Base-by-base conservation (phyloP, 164 flowering plant genomes). In the Taxillus chinensis region DNA sequence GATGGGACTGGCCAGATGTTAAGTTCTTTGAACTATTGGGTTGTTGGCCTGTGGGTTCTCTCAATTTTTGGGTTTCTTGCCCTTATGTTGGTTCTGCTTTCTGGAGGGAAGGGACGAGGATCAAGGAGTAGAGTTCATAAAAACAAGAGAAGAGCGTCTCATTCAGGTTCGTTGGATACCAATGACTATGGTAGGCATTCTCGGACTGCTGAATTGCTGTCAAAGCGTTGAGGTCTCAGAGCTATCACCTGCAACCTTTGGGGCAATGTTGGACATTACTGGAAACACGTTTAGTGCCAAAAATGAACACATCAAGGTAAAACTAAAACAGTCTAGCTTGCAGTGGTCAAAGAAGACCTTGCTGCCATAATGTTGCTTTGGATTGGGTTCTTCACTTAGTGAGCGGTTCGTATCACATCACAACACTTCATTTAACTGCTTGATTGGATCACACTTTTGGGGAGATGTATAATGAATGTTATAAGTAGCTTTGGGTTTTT, bases 21-120 rank as follows among this genome's bases (percentile, higher is more conserved):
- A 43, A 66, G 71, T 60, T 75, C 90, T 50, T 67, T 82, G 56
- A 83, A 77, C 68, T 51, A 70, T 57, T 89, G 87, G 96, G 68
- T 87, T 52, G 66, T 89, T 42, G 81, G 67, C 39, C 45, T 92
- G 11, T 89, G 98, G 96, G 76, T 64, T 4, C 54, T 83, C 16
- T 84, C 79, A 13, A 76, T 83, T 17, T 48, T 82, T 41, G 92
- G 86, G 43, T 84, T 89, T 78, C 62, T 83, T 59, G 71, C 69
- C 10, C 77, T 84, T 41, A 71, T 76, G 60, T 68, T 78, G 3
- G 63, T 78, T 71, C 64, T 79, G 62, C 62, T 74, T 39, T 72
- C 75, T 2, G 70, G 82, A 41, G 75, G 75, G 17, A 86, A 64
- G 65, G 74, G 73, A 16, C 83, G 75, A 60, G 78, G 68, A 45